phyloP scores from a whole-genome alignment of 495 filamentous ascomycete species.

The Patellaria atrata region DNA sequence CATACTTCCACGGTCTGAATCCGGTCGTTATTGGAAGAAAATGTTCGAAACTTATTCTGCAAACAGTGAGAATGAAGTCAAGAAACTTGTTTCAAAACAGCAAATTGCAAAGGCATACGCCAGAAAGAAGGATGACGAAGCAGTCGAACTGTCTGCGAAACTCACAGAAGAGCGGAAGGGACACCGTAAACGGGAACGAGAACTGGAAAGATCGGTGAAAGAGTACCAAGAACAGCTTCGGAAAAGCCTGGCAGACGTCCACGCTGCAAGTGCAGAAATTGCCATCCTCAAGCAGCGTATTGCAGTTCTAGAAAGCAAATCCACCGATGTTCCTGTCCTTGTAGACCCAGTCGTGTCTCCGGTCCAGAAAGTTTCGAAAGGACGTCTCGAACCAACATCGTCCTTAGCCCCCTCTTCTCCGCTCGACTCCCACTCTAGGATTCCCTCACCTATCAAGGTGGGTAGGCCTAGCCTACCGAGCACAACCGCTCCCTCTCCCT shows the following conservation, averaged over 20 bases:
- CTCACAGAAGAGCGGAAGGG: constrained; percentile 49
- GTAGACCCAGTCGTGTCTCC: too few relatives aligned
- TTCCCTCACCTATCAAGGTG: too few relatives aligned
- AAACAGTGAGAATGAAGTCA: constrained; percentile 51
- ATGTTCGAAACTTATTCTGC: constrained; percentile 72
- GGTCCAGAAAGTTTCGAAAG: too few relatives aligned
- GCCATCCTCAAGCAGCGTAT: constrained; percentile 16
- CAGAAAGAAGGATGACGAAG: constrained; percentile 74
- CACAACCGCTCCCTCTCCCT: too few relatives aligned
- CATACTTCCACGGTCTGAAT: constrained; percentile 65
- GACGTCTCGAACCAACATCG: too few relatives aligned
- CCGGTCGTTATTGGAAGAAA: constrained; percentile 87
- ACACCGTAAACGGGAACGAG: constrained; percentile 33
- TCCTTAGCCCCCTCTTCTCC: too few relatives aligned
- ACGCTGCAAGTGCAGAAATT: constrained; percentile 14
- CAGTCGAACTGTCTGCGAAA: constrained; percentile 53
- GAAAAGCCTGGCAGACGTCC: constrained; percentile 16
- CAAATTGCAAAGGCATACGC: constrained; percentile 79
- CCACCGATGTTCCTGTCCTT: too few relatives aligned
- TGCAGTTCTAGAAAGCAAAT: constrained; percentile 9
- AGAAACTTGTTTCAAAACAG: constrained; percentile 39
- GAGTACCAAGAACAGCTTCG: constrained; percentile 19
- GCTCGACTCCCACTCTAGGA: too few relatives aligned
- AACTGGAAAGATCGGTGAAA: constrained; percentile 24
- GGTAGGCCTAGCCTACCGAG: too few relatives aligned